These are phyloP conservation scores for Boletus pseudopeckii DNA, from an alignment of 768 basidiomycete species.

Conservation along the genomic window DNA sequence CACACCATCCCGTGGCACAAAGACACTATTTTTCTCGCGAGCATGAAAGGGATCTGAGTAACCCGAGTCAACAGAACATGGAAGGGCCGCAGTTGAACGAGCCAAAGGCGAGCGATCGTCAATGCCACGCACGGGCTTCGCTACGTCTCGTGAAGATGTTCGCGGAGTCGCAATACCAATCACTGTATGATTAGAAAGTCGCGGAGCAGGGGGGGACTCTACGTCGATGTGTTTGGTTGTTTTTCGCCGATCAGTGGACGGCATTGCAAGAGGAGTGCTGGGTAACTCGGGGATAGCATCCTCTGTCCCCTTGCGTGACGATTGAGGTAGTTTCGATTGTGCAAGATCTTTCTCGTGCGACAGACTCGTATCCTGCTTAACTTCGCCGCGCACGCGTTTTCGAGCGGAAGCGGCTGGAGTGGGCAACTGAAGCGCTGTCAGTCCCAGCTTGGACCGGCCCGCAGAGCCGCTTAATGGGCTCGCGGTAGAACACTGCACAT, in stretches of 20 bases:
- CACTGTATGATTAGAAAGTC: background rate
- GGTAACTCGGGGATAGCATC: background rate
- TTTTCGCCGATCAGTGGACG: constrained; percentile 3
- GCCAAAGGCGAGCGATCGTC: constrained; percentile 2
- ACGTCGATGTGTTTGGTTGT: background rate
- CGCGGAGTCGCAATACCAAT: constrained; percentile 17
- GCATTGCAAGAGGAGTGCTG: constrained; percentile 7
- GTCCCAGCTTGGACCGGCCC: constrained; percentile 3
- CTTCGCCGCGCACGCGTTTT: constrained; percentile 7
- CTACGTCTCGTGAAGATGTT: constrained; percentile 6
- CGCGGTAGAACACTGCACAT: background rate
- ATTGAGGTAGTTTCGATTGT: background rate
- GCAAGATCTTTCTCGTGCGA: constrained; percentile 1
- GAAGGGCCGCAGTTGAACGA: background rate
- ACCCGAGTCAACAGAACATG: background rate
- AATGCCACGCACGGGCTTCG: background rate
- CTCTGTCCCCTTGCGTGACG: background rate
- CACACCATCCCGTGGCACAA: background rate
- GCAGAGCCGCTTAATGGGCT: background rate
- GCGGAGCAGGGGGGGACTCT: background rate
- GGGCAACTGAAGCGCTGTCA: constrained; percentile 15
- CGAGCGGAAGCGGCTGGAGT: constrained; percentile 22
- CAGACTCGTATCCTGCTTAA: background rate
- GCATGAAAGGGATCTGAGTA: background rate
- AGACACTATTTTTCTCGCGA: background rate